A percentile compares a stretch with the other conserved stretches of the same genome.
Evolutionary conservation across 352 stramenopile species (phyloP).

Genomic region (Phytophthora niederhauseri): DNA sequence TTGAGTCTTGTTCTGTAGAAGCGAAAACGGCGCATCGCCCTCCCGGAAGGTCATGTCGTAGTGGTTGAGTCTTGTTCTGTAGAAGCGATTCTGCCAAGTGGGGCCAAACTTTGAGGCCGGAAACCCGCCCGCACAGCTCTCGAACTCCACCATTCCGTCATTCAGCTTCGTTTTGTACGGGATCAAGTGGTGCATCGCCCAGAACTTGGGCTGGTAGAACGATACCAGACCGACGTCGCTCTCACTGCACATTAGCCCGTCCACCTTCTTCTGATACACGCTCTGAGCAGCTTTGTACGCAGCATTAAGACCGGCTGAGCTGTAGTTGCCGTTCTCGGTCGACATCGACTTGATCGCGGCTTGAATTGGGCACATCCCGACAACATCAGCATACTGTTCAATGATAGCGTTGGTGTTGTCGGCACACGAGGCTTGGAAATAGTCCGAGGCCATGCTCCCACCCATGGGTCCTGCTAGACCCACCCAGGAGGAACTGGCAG

Average conservation of each 20-base stretch:
- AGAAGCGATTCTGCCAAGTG: conserved; percentile 12
- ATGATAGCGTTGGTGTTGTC: conserved; percentile 1
- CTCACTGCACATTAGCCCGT: conserved; percentile 33
- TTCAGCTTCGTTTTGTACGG: conserved; percentile 25
- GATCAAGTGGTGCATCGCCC: conserved; percentile 16
- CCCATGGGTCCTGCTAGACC: conserved; percentile 21
- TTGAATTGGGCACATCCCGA: conserved; percentile 9
- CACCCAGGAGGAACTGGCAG: conserved; percentile 30
- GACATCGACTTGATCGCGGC: conserved; percentile 19
- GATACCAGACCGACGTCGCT: conserved; percentile 28
- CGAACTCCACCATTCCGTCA: conserved; percentile 35
- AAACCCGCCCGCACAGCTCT: conserved; percentile 26
- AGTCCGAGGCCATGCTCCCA: conserved; percentile 24
- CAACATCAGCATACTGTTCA: conserved; percentile 2
- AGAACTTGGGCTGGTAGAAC: conserved; percentile 12
- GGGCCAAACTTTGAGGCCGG: conserved; percentile 3
- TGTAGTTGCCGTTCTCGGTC: conserved; percentile 24
- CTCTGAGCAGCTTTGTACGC: conserved; percentile 25
- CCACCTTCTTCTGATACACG: conserved; percentile 26
- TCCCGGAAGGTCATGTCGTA: conserved; percentile 46
- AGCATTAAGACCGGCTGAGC: conserved; percentile 4
- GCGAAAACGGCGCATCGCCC: conserved; percentile 41
- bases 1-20: conserved; percentile 36
- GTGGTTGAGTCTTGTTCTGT: conserved; percentile 42
- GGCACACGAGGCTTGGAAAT: conserved; percentile 7